Evolutionary conservation across 805 yeast genomes (phyloP).

Genomic region (Diddensiella santjacobensis): DNA sequence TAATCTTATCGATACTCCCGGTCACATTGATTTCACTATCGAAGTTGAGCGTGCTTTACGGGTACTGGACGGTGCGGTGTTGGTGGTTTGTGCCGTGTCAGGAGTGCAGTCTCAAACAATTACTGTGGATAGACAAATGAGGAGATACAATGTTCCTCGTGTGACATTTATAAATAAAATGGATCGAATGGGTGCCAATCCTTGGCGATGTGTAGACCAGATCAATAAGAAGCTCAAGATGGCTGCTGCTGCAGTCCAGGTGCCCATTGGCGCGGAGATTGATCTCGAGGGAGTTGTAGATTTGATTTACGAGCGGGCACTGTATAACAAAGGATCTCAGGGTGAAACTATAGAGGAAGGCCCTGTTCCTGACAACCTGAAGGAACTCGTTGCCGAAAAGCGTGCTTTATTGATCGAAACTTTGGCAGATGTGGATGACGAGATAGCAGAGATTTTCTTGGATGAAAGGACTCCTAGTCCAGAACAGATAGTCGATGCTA

Average conservation of each 20-base stretch:
- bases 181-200: constrained; percentile 99
- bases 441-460: constrained; percentile 86
- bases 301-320: constrained; percentile 79
- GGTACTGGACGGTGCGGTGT: constrained; percentile 96
- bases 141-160: constrained; percentile 95
- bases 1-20: constrained; percentile 97
- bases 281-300: constrained; percentile 86
- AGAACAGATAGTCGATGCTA: constrained; percentile 81
- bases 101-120: constrained; percentile 99
- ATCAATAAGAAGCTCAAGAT: constrained; percentile 80
- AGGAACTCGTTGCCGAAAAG: constrained; percentile 83
- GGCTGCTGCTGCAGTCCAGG: constrained; percentile 96
- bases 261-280: constrained; percentile 93
- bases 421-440: constrained; percentile 97
- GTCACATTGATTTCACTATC: constrained; percentile 97
- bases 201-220: constrained; percentile 92
- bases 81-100: constrained; percentile 96
- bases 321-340: constrained; percentile 84
- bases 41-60: constrained; percentile 98
- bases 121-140: constrained; percentile 98
- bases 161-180: constrained; percentile 94
- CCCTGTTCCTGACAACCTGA: constrained; percentile 74
- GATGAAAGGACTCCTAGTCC: constrained; percentile 86
- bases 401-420: constrained; percentile 84
- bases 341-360: constrained; percentile 73